Conservation (phyloP, 805 yeast species). For the Wickerhamomyces canadensis region DNA sequence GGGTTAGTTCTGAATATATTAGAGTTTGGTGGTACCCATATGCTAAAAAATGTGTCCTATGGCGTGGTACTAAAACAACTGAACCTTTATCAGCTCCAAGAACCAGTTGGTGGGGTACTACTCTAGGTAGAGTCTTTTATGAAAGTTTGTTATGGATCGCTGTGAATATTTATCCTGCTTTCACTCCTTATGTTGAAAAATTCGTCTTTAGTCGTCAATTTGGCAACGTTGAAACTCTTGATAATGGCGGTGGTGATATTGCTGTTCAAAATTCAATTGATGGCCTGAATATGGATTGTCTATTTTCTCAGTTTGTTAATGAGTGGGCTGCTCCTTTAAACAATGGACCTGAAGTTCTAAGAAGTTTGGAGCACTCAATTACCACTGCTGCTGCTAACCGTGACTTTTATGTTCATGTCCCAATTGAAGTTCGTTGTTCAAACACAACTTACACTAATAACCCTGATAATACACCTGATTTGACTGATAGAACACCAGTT, state of each 20-base stretch:
- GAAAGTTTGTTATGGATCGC: conserved; percentile 76
- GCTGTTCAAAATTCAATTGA: conserved; percentile 79
- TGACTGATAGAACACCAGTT: conserved; percentile 41
- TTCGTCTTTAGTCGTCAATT: conserved; percentile 84
- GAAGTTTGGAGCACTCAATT: conserved; percentile 57
- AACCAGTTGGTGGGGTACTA: conserved; percentile 81
- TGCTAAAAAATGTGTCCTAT: conserved; percentile 73
- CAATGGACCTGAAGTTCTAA: conserved; percentile 68
- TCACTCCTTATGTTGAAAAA: conserved; percentile 80
- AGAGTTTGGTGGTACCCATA: conserved; percentile 99
- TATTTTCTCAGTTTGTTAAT: conserved; percentile 88
- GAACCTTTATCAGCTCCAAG: conserved; percentile 61
- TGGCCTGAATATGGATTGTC: conserved; percentile 92
- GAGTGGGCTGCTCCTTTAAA: conserved; percentile 95
- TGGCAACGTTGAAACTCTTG: conserved; percentile 64
- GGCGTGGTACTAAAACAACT: conserved; percentile 81
- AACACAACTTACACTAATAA: conserved; percentile 51
- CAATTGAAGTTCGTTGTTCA: conserved; percentile 90
- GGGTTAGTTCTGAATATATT: conserved; percentile 88
- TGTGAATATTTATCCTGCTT: conserved; percentile 62
- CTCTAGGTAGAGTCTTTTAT: conserved; percentile 71
- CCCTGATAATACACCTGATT: conserved; percentile 36
- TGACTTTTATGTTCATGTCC: conserved; percentile 86
- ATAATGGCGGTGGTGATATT: conserved; percentile 42
- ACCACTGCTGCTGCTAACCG: conserved; percentile 51